Percentiles rank a stretch among this genome's conserved stretches.
These are phyloP conservation scores for Ensete ventricosum DNA, from an alignment of 176 grass and related monocot species.

Conservation along the genomic window DNA sequence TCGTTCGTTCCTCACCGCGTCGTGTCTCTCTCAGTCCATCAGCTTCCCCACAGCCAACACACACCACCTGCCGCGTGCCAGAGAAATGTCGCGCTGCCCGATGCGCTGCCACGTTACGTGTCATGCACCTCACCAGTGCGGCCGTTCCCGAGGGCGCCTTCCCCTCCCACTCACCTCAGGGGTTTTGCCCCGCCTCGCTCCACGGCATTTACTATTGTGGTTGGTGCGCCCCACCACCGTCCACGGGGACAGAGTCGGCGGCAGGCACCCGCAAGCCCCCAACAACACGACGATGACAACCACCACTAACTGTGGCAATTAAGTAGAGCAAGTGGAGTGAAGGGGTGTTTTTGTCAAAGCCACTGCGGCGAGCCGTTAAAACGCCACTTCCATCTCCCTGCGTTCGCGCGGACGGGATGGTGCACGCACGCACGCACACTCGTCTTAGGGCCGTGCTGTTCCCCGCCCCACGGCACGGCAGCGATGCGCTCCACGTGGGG, in stretches of 20 bases:
- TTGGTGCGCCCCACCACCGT: background rate
- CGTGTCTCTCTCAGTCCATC: conserved; percentile 12
- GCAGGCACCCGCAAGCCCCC: too few species aligned
- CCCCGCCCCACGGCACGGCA: conserved; percentile 21
- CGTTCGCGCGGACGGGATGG: too few species aligned
- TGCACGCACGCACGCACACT: background rate
- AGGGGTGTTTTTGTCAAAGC: background rate
- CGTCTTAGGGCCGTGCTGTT: background rate
- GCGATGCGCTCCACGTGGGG: conserved; percentile 13
- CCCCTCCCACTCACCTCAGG: background rate
- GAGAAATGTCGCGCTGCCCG: background rate
- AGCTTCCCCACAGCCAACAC: conserved; percentile 14
- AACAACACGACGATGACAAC: background rate
- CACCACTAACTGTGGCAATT: too few species aligned
- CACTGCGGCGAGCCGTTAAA: background rate
- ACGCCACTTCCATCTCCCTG: background rate
- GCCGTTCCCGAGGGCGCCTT: conserved; percentile 7
- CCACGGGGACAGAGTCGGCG: background rate
- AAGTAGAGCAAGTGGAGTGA: background rate
- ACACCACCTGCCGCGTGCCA: background rate
- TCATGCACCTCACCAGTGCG: conserved; percentile 4
- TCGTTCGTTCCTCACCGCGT: background rate
- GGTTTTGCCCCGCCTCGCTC: background rate
- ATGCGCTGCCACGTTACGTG: conserved; percentile 7
- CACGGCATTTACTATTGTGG: background rate